Percentiles rank a stretch among this genome's conserved stretches.
Conservation (phyloP, 208 protist genomes). For the Leptomonas pyrrhocoris region DNA sequence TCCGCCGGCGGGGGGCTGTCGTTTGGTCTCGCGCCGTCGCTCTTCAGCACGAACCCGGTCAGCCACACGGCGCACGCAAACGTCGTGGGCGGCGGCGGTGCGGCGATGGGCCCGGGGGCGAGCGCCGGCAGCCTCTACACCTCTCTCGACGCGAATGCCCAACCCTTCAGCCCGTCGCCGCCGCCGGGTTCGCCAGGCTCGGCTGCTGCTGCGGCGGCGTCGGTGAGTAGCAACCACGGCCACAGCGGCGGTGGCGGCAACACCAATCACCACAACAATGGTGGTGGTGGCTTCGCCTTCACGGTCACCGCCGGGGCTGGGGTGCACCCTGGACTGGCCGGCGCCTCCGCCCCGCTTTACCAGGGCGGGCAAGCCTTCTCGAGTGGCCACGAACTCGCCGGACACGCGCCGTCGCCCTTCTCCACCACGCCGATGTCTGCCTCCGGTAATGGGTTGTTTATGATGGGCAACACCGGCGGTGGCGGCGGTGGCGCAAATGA, state of each 20-base stretch:
- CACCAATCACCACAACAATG: constrained; percentile 13
- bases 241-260: constrained; percentile 1
- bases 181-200: constrained; percentile 12
- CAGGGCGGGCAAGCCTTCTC: constrained; percentile 15
- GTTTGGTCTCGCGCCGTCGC: constrained; percentile 32
- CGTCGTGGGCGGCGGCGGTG: background rate
- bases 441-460: constrained; percentile 13
- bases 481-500: constrained; percentile 1
- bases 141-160: constrained; percentile 57
- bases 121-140: constrained; percentile 29
- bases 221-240: constrained; percentile 10
- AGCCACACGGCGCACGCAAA: constrained; percentile 20
- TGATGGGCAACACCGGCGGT: constrained; percentile 9
- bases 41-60: constrained; percentile 44
- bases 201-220: too few species aligned
- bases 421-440: constrained; percentile 28
- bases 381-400: constrained; percentile 20
- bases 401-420: constrained; percentile 30
- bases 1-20: constrained; percentile 19
- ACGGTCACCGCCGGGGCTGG: constrained; percentile 37
- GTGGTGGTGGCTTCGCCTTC: constrained; percentile 30
- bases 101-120: background rate
- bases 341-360: constrained; percentile 21
- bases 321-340: constrained; percentile 16
- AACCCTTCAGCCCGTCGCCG: constrained; percentile 55